Percentiles rank a stretch among this genome's conserved stretches.
Evolutionary conservation across 371 early-diverging fungal species (phyloP).

Genomic region (Batkoa obscura): DNA sequence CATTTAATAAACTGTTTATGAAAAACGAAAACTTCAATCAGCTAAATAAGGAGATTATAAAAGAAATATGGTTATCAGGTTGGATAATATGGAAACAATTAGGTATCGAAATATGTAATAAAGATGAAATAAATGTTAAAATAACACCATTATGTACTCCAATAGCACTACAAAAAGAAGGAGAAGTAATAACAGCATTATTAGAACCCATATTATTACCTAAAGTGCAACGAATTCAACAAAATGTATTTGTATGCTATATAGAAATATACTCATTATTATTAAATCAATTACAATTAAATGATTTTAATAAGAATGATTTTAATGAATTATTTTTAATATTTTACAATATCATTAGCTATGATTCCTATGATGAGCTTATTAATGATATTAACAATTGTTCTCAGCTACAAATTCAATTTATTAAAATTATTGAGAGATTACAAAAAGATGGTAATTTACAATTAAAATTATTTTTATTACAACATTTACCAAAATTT

Average conservation of each 20-base stretch:
- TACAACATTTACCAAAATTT: too few relatives aligned
- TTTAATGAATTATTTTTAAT: background rate
- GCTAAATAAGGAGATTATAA: conserved; percentile 13
- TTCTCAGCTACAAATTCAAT: conserved; percentile 9
- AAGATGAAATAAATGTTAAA: conserved; percentile 7
- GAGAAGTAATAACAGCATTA: background rate
- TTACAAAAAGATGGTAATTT: background rate
- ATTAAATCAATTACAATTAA: background rate
- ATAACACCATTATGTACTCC: conserved; percentile 6
- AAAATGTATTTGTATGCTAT: conserved; percentile 5
- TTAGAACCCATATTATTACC: conserved; percentile 1
- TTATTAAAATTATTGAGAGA: conserved; percentile 31
- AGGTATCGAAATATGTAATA: conserved; percentile 29
- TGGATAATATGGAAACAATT: conserved; percentile 67
- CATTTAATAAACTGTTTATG: conserved; percentile 32
- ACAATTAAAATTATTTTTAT: too few relatives aligned
- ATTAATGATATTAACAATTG: background rate
- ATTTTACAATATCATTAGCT: background rate
- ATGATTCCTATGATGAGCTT: background rate
- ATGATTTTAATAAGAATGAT: background rate
- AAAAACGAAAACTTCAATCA: conserved; percentile 17
- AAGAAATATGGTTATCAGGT: conserved; percentile 37
- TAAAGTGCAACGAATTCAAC: conserved; percentile 7
- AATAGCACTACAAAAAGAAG: background rate
- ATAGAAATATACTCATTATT: background rate